Conservation (phyloP, 768 basidiomycete species). For the Tricholoma bakamatsutake region DNA sequence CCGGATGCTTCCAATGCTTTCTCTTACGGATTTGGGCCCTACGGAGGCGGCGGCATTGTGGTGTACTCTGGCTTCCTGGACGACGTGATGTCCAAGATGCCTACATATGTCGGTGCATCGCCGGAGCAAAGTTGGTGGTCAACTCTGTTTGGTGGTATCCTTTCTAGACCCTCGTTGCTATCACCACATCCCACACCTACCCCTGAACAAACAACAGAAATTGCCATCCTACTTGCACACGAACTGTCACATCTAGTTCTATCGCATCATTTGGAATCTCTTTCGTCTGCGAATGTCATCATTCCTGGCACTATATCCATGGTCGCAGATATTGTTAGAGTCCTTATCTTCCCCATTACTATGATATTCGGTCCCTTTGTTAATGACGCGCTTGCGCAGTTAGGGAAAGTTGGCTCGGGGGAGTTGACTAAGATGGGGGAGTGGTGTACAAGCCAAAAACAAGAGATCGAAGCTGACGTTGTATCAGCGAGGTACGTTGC, state of each 20-base stretch:
- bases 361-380: conserved; percentile 94
- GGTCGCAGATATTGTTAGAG: conserved; percentile 66
- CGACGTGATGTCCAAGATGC: conserved; percentile 59
- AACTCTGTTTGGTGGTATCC: conserved; percentile 40
- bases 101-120: conserved; percentile 17
- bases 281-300: conserved; percentile 81
- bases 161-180: conserved; percentile 25
- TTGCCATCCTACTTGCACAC: conserved; percentile 89
- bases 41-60: conserved; percentile 89
- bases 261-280: conserved; percentile 85
- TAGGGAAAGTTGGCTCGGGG: conserved; percentile 72
- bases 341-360: conserved; percentile 81
- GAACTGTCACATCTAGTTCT: conserved; percentile 90
- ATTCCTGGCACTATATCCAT: conserved; percentile 78
- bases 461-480: conserved; percentile 91
- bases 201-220: conserved; percentile 75
- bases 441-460: conserved; percentile 70
- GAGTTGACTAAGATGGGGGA: conserved; percentile 69
- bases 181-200: conserved; percentile 53
- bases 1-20: conserved; percentile 87
- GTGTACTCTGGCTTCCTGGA: conserved; percentile 93
- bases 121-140: conserved; percentile 38
- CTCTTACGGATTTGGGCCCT: conserved; percentile 90
- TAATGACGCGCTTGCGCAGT: conserved; percentile 84
- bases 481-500: conserved; percentile 71